A percentile compares a stretch with the other conserved stretches of the same genome.
Conservation (phyloP, 1,284 basidiomycete species). For the Cutaneotrichosporon sp. region DNA sequence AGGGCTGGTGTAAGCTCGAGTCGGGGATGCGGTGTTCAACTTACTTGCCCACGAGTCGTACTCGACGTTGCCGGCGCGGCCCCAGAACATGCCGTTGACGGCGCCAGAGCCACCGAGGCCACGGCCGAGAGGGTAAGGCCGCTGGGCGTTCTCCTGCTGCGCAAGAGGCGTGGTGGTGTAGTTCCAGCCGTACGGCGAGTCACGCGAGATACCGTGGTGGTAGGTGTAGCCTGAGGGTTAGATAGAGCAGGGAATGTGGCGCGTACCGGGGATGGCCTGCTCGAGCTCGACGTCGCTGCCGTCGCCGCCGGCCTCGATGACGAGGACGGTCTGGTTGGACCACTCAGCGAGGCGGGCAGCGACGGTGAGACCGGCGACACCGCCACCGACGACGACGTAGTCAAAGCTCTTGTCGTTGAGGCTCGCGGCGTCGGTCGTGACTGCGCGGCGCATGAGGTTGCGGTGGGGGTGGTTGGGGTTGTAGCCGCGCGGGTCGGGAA, state of each 20-base stretch:
- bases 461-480: conserved; percentile 34
- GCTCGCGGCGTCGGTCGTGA: conserved; percentile 31
- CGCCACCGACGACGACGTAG: conserved; percentile 54
- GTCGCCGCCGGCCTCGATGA: conserved; percentile 65
- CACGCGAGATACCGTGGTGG: conserved; percentile 34
- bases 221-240: conserved; percentile 38
- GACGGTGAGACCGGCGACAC: conserved; percentile 66
- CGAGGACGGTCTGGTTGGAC: conserved; percentile 60
- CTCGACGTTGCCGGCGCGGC: conserved; percentile 41
- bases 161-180: conserved; percentile 53
- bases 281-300: conserved; percentile 52
- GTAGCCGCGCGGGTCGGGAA: background rate
- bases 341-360: conserved; percentile 66
- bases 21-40: background rate
- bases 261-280: conserved; percentile 51
- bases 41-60: conserved; percentile 49
- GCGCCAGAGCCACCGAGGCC: conserved; percentile 64
- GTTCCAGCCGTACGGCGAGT: conserved; percentile 60
- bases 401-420: conserved; percentile 39
- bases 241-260: conserved; percentile 11
- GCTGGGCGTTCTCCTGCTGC: conserved; percentile 22
- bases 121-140: conserved; percentile 59
- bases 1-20: conserved; percentile 22
- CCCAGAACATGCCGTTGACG: conserved; percentile 66
- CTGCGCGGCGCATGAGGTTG: conserved; percentile 15